Percentiles rank a stretch among this genome's conserved stretches.
Conservation (phyloP, 23 red algal genomes). For the Gracilaria caudata region DNA sequence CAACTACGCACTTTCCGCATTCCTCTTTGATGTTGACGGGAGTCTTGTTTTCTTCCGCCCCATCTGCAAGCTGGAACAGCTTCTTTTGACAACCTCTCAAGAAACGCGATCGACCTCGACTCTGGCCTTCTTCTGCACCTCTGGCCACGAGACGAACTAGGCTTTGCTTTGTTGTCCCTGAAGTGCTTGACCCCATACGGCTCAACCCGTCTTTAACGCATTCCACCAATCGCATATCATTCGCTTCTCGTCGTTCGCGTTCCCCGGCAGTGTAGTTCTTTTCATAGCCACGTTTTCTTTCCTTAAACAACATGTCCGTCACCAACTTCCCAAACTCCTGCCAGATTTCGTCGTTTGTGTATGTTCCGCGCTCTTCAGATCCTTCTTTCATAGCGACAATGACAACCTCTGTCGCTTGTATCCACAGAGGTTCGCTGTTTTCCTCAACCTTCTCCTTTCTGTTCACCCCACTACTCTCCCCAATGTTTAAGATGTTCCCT, state of each 20-base stretch:
- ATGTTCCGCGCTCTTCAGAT: neutral
- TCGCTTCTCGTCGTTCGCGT: slow-evolving; percentile 19
- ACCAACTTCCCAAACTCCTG: slow-evolving; percentile 41
- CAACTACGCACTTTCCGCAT: slow-evolving; percentile 43
- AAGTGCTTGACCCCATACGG: slow-evolving; percentile 28
- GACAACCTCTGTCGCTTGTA: slow-evolving; percentile 40
- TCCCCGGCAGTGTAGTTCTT: neutral
- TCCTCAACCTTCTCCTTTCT: slow-evolving; percentile 4
- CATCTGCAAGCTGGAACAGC: slow-evolving; percentile 38
- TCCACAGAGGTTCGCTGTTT: slow-evolving; percentile 30
- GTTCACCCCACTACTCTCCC: neutral
- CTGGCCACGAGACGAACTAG: slow-evolving; percentile 37
- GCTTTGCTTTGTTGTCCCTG: neutral
- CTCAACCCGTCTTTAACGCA: slow-evolving; percentile 56
- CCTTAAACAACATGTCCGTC: slow-evolving; percentile 45
- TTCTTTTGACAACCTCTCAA: slow-evolving; percentile 62
- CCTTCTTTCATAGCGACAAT: slow-evolving; percentile 51
- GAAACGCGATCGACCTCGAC: slow-evolving; percentile 41
- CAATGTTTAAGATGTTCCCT: neutral
- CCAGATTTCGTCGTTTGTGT: slow-evolving; percentile 46
- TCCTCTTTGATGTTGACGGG: slow-evolving; percentile 37
- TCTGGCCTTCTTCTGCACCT: slow-evolving; percentile 65
- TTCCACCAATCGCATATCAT: slow-evolving; percentile 50
- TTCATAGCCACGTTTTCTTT: slow-evolving; percentile 1
- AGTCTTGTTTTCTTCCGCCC: neutral